These are phyloP conservation scores for Monsonia emarginata DNA, from an alignment of 441 rosid species.

Conservation along the genomic window DNA sequence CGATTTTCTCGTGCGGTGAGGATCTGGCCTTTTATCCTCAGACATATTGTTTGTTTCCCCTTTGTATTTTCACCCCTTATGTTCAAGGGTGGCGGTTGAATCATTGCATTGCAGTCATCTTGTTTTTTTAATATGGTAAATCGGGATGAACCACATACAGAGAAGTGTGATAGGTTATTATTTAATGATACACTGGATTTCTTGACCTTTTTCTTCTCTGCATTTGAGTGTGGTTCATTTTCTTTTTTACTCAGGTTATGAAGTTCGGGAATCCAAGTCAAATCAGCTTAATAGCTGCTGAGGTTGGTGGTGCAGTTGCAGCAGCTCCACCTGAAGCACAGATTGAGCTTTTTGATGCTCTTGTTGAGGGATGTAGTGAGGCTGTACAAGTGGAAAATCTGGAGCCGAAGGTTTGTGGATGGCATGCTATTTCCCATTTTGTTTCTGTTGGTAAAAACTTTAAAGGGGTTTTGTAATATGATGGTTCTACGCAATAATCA, in stretches of 20 bases:
- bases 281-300: conserved; percentile 56
- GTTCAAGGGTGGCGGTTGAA: not conserved
- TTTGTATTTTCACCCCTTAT: not conserved
- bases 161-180: not conserved
- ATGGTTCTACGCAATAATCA: conserved; percentile 15
- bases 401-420: not conserved
- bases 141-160: not conserved
- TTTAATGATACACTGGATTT: not conserved
- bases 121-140: not conserved
- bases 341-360: conserved; percentile 75
- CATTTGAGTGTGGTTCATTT: not conserved
- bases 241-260: conserved; percentile 46
- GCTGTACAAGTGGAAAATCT: not conserved
- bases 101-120: not conserved
- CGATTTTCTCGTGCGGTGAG: conserved; percentile 90
- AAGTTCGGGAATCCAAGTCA: conserved; percentile 83
- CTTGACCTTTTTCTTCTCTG: not conserved
- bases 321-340: conserved; percentile 72
- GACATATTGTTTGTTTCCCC: not conserved
- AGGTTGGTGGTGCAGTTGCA: conserved; percentile 77
- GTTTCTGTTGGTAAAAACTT: not conserved
- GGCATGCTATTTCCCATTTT: too few relatives aligned
- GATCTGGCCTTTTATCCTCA: not conserved
- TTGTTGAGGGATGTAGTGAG: conserved; percentile 53
- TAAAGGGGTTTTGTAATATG: not conserved